Conservation (phyloP, 352 stramenopile species). For the Globisporangium abappressorium region DNA sequence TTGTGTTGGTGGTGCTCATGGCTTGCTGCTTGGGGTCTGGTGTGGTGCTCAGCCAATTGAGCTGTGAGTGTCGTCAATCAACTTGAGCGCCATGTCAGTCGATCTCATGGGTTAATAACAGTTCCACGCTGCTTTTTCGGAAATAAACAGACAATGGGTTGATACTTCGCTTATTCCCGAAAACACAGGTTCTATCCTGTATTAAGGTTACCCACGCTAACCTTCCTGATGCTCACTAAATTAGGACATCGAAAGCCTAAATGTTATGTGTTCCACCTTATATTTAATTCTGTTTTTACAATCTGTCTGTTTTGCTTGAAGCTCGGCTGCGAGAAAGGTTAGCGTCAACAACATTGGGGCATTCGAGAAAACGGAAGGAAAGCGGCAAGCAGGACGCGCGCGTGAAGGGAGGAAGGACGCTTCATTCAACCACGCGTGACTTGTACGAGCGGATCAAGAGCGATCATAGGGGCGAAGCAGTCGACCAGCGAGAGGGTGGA, state of each 20-base stretch:
- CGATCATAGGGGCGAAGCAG: slow-evolving; percentile 21
- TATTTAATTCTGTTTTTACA: neutral
- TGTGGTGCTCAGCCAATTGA: neutral
- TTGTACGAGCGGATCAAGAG: neutral
- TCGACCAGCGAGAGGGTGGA: slow-evolving; percentile 14
- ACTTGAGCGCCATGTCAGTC: neutral
- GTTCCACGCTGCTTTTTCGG: neutral
- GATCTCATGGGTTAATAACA: neutral
- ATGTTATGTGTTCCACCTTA: neutral
- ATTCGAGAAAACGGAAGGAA: slow-evolving; percentile 12
- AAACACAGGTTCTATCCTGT: neutral
- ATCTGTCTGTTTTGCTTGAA: slow-evolving; percentile 2
- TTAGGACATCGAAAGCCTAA: neutral
- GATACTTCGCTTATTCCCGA: neutral
- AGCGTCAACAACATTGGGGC: slow-evolving; percentile 7
- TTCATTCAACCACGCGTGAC: neutral
- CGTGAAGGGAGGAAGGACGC: neutral
- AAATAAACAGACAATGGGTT: neutral
- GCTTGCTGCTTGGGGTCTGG: neutral
- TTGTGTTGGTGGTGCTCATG: neutral
- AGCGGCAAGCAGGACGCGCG: neutral
- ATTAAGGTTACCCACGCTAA: neutral
- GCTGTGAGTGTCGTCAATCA: neutral
- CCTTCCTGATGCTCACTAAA: neutral
- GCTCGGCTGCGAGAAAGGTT: slow-evolving; percentile 2